A percentile compares a stretch with the other conserved stretches of the same genome.
Evolutionary conservation across 345 rosid genomes (phyloP).

Genomic region (Pugionium dolabratum): DNA sequence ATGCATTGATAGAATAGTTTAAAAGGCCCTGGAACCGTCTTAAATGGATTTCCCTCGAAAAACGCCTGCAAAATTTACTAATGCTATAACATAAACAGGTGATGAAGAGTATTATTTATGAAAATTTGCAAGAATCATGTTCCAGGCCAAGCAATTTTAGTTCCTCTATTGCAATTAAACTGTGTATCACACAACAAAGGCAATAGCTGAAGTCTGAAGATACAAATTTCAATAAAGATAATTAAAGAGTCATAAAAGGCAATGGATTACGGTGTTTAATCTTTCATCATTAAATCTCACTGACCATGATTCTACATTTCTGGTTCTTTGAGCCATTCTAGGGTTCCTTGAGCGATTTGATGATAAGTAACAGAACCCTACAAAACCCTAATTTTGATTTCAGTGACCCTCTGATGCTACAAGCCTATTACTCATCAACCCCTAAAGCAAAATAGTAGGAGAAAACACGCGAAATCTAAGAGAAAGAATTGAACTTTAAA

Average conservation of each 20-base stretch:
- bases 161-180: background rate
- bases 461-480: background rate
- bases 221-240: constrained; percentile 25
- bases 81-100: background rate
- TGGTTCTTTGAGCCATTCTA: background rate
- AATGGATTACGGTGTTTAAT: background rate
- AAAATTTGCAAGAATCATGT: background rate
- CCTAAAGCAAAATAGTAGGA: background rate
- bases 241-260: background rate
- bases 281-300: constrained; percentile 9
- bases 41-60: constrained; percentile 96
- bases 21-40: constrained; percentile 97
- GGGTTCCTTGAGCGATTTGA: background rate
- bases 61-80: constrained; percentile 57
- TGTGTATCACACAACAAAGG: background rate
- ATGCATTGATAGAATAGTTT: constrained; percentile 90
- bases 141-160: background rate
- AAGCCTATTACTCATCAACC: constrained; percentile 2
- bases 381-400: constrained; percentile 13
- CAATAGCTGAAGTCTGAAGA: background rate
- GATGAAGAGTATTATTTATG: background rate
- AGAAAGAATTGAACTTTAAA: background rate
- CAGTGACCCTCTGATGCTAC: background rate
- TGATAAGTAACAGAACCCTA: constrained; percentile 18
- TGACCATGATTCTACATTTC: constrained; percentile 3